Percentiles rank a stretch among this genome's conserved stretches.
Evolutionary conservation across 805 yeast genomes (phyloP).

Genomic region (Candida broadrunensis): DNA sequence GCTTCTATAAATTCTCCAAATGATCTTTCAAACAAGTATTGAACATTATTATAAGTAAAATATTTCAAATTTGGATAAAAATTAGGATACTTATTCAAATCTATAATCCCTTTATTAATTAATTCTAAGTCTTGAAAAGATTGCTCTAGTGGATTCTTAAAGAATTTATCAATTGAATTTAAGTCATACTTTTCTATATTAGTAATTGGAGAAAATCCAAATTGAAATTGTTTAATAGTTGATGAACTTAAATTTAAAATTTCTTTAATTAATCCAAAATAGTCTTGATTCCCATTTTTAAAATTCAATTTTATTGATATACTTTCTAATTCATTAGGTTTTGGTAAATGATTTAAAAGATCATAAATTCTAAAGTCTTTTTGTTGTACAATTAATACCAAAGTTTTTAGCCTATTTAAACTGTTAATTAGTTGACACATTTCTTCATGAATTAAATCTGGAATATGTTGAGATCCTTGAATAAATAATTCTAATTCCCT

Average conservation of each 20-base stretch:
- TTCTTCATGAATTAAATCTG: not conserved
- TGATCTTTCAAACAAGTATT: slow-evolving; percentile 1
- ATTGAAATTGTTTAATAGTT: no score
- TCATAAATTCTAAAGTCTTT: not conserved
- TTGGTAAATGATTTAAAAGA: not conserved
- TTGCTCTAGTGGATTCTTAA: not conserved
- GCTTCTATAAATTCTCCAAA: slow-evolving; percentile 4
- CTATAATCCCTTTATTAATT: not conserved
- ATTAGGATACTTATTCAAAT: slow-evolving; percentile 2
- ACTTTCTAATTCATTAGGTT: not conserved
- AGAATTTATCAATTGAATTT: not conserved
- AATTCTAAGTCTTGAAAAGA: no score
- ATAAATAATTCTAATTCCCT: not conserved
- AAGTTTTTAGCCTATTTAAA: not conserved
- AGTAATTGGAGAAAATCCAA: not conserved
- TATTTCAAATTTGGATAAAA: slow-evolving; percentile 1
- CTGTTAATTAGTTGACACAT: not conserved
- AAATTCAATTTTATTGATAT: not conserved
- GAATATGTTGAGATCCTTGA: not conserved
- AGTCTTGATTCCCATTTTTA: not conserved
- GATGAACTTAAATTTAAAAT: not conserved
- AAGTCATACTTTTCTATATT: not conserved
- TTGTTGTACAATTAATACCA: not conserved
- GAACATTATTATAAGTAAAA: not conserved
- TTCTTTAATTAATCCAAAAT: not conserved